Evolutionary conservation across 805 yeast genomes (phyloP), one percentile per base, ranked within the genome.

Genomic region (Metschnikowia rubicola): DNA sequence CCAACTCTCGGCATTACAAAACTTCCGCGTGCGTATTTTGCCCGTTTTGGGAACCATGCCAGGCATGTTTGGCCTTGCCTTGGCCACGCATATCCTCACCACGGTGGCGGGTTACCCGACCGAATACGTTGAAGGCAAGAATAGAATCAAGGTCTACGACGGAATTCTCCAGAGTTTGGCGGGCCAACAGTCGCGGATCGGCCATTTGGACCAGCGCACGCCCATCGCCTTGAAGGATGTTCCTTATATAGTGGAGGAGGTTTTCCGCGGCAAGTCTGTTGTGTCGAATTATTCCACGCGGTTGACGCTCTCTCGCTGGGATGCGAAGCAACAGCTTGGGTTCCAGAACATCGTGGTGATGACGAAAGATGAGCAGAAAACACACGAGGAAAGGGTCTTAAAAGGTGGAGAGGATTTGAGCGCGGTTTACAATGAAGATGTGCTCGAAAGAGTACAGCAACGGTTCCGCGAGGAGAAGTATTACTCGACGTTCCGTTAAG

Each of bases 1-100:
- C 54, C 94, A 95, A 64, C 73, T 94, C 37, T 81, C 95, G 50
- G 95, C 96, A 2, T 67, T 94, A 54, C 84, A 81, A 58, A 90
- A 89, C 67, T 94, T 94, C 73, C 78, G 99, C 57, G 97, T 91
- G 10, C 77, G 99, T 57, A 92, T 94, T 39, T 74, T 94, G 47
- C 99, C 99, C 0, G 99, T 94, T 0, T 70, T 94, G 53, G 98
- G 99, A 3, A 88, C 99, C 0, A 82, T 94, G 85, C 99, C 99
- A 1, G 97, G 94, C 9, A 85, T 92, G 67, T 94, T 94, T 70
- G 99, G 98, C 1, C 75, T 94, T 40, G 80, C 96, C 0, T 78
- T 92, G 47, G 95, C 96, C 3, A 86, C 97, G 0, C 84, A 88
- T 68, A 71, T 94, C 19, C 67, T 94, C 32, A 86, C 96, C 2